Evolutionary conservation across 2,329 filamentous ascomycete species (phyloP).

Genomic region (Trichoderma sp.): DNA sequence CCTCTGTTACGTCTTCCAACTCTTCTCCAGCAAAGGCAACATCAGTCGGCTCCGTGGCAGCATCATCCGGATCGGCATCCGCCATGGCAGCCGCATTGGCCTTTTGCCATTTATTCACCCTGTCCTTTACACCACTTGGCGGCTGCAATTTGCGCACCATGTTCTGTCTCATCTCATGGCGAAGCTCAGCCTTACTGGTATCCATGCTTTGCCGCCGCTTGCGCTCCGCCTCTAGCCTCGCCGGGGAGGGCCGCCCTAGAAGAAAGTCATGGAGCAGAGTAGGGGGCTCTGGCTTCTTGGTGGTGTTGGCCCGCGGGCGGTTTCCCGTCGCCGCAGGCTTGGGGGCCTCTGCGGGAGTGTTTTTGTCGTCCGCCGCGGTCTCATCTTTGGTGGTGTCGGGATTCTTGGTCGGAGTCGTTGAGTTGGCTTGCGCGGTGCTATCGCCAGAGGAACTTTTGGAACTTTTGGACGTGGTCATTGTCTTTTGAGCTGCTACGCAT

Average conservation of each 20-base stretch:
- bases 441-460: conserved; percentile 21
- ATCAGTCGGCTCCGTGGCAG: conserved; percentile 58
- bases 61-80: conserved; percentile 48
- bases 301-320: conserved; percentile 36
- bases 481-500: conserved; percentile 18
- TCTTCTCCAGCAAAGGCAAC: conserved; percentile 59
- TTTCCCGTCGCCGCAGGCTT: conserved; percentile 38
- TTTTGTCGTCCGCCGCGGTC: conserved; percentile 18
- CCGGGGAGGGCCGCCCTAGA: conserved; percentile 53
- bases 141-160: conserved; percentile 57
- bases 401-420: conserved; percentile 16
- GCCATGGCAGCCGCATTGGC: conserved; percentile 65
- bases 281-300: conserved; percentile 38
- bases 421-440: conserved; percentile 22
- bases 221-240: conserved; percentile 51
- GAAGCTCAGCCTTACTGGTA: conserved; percentile 52
- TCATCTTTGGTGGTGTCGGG: conserved; percentile 1
- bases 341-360: conserved; percentile 31
- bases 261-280: conserved; percentile 58
- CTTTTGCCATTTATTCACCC: conserved; percentile 83
- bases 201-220: conserved; percentile 58
- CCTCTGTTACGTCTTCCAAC: conserved; percentile 56
- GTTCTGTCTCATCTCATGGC: conserved; percentile 56
- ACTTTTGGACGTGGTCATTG: conserved; percentile 25
- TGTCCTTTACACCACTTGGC: conserved; percentile 68